Evolutionary conservation across 1,284 basidiomycete species (phyloP), one percentile per base, ranked within the genome.

Genomic region (Leccinum pseudoinsigne): DNA sequence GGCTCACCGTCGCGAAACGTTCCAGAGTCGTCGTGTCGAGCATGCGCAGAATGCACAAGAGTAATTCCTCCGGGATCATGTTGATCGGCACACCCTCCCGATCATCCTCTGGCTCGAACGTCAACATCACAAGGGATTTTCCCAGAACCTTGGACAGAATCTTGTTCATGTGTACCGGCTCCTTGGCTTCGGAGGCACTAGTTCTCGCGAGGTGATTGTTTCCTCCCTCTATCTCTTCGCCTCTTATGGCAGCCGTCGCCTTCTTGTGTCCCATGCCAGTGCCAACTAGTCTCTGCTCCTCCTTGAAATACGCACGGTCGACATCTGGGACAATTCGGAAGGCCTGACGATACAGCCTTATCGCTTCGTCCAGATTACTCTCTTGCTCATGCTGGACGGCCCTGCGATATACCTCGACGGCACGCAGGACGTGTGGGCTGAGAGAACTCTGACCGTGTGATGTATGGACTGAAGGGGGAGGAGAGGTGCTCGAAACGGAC

Each of bases 341-440:
- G 1, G 93, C 92, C 60, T 84, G 84, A 11, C 91, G 85, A 71
- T 96, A 96, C 3, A 94, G 77, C 26, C 76, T 73, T 7, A 94
- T 75, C 8, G 94, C 94, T 38, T 89, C 85, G 68, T 93, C 89
- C 50, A 93, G 80, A 64, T 89, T 80, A 50, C 93, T 87, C 45
- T 78, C 77, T 71, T 92, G 89, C 75, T 96, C 94, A 61, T 84
- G 80, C 57, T 85, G 80, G 28, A 93, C 83, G 4, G 94, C 94
- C 40, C 77, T 80, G 21, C 83, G 77, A 73, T 95, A 96, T 8
- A 88, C 70, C 16, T 82, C 82, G 42, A 94, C 77, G 0, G 93
- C 92, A 53, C 72, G 77, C 50, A 71, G 69, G 23, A 84, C 75
- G 26, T 61, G 67, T 8, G 71, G 69, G n/a, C 79, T 74, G 60